These are phyloP conservation scores for Trichothecium roseum DNA, from an alignment of 2,329 filamentous ascomycete species.

Conservation along the genomic window DNA sequence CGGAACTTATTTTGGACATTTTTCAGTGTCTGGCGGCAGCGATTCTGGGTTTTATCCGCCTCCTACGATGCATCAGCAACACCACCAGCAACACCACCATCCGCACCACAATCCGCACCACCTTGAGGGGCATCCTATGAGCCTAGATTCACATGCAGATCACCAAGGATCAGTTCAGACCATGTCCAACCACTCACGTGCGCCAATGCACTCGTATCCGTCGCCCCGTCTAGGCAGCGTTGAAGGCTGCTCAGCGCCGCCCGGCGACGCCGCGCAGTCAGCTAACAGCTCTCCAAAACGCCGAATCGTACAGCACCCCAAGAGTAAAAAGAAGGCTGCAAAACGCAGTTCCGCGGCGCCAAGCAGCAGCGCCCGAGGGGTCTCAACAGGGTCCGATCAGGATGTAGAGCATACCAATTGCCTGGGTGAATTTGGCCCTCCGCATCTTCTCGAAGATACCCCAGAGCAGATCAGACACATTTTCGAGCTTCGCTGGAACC, in stretches of 20 bases:
- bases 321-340: no score
- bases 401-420: constrained; percentile 24
- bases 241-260: constrained; percentile 4
- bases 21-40: constrained; percentile 19
- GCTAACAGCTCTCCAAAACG: constrained; percentile 1
- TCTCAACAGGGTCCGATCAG: constrained; percentile 5
- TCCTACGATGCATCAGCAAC: no score
- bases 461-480: constrained; percentile 38
- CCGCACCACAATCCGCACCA: constrained; percentile 9
- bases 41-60: no score
- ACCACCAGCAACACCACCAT: constrained; percentile 12
- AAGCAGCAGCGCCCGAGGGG: constrained; percentile 4
- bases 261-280: no score
- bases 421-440: constrained; percentile 20
- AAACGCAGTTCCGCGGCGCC: background rate
- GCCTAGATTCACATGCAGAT: no score
- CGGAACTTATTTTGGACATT: constrained; percentile 23
- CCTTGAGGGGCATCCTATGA: no score
- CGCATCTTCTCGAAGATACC: constrained; percentile 31
- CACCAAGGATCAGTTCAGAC: no score
- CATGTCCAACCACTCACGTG: no score
- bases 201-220: no score
- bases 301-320: background rate
- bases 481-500: constrained; percentile 35
- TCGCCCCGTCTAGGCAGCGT: no score